phyloP scores from a whole-genome alignment of 2,329 filamentous ascomycete species.

The Pyricularia pennisetigena region DNA sequence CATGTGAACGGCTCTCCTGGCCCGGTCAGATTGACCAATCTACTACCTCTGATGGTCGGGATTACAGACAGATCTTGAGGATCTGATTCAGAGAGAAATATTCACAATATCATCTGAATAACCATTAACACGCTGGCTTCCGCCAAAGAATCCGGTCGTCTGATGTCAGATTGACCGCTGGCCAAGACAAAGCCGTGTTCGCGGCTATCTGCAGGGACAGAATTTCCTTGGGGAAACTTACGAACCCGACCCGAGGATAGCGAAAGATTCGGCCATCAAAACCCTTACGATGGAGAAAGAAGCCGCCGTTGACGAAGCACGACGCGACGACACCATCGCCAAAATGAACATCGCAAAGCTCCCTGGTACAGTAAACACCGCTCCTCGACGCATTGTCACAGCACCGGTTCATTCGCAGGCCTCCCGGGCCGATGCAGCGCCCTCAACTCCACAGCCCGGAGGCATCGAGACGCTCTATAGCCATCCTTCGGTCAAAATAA shows the following conservation, averaged over 20 bases:
- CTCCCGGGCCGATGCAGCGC: conserved; percentile 14
- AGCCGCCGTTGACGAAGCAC: neutral
- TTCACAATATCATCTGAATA: neutral
- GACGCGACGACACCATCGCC: neutral
- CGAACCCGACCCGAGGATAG: neutral
- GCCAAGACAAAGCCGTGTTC: neutral
- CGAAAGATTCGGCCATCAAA: neutral
- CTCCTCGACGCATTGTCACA: conserved; percentile 23
- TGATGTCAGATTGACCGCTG: neutral
- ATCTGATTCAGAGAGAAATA: neutral
- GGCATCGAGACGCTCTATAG: conserved; percentile 63
- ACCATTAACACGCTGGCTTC: neutral
- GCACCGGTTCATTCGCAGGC: conserved; percentile 20
- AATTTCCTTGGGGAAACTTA: neutral
- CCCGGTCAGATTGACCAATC: neutral
- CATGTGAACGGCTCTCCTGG: neutral
- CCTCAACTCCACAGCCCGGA: conserved; percentile 13
- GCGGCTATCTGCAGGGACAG: neutral
- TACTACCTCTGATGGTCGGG: neutral
- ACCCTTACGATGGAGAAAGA: neutral
- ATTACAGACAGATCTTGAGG: neutral
- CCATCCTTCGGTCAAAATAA: conserved; percentile 63
- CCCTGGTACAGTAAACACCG: conserved; percentile 10
- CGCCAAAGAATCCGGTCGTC: neutral
- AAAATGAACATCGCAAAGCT: conserved; percentile 16